Percentiles rank a stretch among this genome's conserved stretches.
These are phyloP conservation scores for Gentiana macrophylla DNA, from an alignment of 257 asterid species.

Conservation along the genomic window DNA sequence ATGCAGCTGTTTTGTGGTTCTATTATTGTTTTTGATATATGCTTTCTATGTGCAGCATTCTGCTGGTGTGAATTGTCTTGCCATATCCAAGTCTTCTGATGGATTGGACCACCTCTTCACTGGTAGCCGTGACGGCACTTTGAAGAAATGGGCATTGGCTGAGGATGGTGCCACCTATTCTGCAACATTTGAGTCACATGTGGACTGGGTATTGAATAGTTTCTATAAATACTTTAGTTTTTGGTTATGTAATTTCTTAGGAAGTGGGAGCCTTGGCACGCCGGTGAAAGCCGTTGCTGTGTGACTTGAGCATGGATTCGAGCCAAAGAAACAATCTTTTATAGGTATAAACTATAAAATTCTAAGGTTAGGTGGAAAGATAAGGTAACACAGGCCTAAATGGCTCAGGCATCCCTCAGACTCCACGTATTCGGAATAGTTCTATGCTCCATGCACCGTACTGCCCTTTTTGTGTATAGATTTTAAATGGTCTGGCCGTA, in stretches of 20 bases:
- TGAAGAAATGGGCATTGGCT: slow-evolving; percentile 83
- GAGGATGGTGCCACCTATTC: slow-evolving; percentile 72
- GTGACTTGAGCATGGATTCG: not conserved
- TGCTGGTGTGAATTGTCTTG: slow-evolving; percentile 89
- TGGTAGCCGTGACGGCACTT: slow-evolving; percentile 93
- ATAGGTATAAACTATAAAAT: too few relatives aligned
- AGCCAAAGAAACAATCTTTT: too few relatives aligned
- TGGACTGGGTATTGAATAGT: slow-evolving; percentile 69
- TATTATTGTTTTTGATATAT: slow-evolving; percentile 5
- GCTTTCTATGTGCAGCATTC: slow-evolving; percentile 57
- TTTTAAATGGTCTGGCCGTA: too few relatives aligned
- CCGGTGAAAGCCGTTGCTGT: not conserved
- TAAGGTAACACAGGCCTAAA: too few relatives aligned
- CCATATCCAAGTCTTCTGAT: slow-evolving; percentile 56
- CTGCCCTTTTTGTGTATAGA: too few relatives aligned
- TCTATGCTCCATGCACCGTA: too few relatives aligned
- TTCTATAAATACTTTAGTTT: too few relatives aligned
- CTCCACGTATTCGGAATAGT: too few relatives aligned
- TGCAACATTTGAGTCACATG: slow-evolving; percentile 91
- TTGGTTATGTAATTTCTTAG: not conserved
- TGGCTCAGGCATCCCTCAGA: too few relatives aligned
- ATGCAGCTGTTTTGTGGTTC: not conserved
- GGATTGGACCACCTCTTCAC: slow-evolving; percentile 62
- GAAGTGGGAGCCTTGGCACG: not conserved
- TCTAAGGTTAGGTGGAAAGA: too few relatives aligned